These are phyloP conservation scores for Globisporangium irregulare DNA, from an alignment of 352 stramenopile species.

Conservation along the genomic window DNA sequence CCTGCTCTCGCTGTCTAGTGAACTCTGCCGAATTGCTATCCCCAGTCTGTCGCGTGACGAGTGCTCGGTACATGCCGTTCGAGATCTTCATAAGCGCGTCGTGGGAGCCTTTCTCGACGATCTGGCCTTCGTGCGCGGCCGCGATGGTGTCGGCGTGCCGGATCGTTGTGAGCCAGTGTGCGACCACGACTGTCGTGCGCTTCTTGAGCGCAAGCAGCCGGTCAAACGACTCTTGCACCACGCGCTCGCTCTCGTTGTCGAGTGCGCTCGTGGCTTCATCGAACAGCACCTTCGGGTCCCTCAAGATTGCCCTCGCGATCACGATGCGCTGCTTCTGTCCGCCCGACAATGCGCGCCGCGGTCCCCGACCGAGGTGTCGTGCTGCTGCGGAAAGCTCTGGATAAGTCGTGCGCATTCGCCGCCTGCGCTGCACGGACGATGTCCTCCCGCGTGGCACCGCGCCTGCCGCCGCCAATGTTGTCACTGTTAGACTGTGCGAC, in stretches of 20 bases:
- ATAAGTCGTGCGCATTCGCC: constrained; percentile 90
- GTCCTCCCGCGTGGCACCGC: constrained; percentile 63
- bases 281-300: constrained; percentile 85
- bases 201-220: constrained; percentile 40
- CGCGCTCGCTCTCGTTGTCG: constrained; percentile 34
- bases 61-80: constrained; percentile 21
- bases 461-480: constrained; percentile 43
- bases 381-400: constrained; percentile 72
- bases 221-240: constrained; percentile 52
- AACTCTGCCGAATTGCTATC: not conserved
- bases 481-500: not conserved
- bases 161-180: constrained; percentile 86
- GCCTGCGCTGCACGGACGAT: constrained; percentile 77
- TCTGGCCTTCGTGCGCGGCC: constrained; percentile 65
- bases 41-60: constrained; percentile 22
- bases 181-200: constrained; percentile 84
- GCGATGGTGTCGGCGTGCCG: constrained; percentile 86
- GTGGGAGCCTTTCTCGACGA: constrained; percentile 86
- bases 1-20: not conserved
- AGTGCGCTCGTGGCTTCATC: constrained; percentile 89
- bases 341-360: constrained; percentile 81
- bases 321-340: constrained; percentile 91
- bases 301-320: constrained; percentile 90
- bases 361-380: constrained; percentile 89
- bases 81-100: constrained; percentile 35